phyloP scores from a whole-genome alignment of 2,329 filamentous ascomycete genomes.

The Pseudogymnoascus destructans region DNA sequence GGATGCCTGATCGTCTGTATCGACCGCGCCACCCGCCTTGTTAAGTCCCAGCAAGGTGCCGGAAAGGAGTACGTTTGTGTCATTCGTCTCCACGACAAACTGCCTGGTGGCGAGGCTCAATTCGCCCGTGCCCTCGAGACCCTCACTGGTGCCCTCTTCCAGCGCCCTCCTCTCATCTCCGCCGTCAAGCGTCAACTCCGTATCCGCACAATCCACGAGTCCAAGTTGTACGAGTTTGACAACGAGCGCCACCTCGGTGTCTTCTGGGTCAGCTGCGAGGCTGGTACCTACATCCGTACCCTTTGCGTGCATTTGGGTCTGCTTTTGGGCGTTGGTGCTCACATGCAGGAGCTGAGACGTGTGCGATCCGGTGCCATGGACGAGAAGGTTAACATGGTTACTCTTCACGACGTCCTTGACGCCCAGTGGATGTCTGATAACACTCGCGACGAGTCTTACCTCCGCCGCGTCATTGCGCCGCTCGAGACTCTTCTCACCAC shows the following conservation, averaged over 20 bases:
- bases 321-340: slow-evolving; percentile 67
- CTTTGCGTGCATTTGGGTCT: slow-evolving; percentile 86
- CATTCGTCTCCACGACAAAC: slow-evolving; percentile 86
- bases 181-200: slow-evolving; percentile 97
- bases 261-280: slow-evolving; percentile 99
- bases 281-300: slow-evolving; percentile 96
- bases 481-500: slow-evolving; percentile 82
- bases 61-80: slow-evolving; percentile 99
- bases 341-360: slow-evolving; percentile 96
- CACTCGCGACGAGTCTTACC: slow-evolving; percentile 83
- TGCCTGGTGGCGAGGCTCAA: slow-evolving; percentile 84
- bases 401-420: slow-evolving; percentile 87
- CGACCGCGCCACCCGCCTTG: slow-evolving; percentile 89
- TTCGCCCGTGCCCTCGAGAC: slow-evolving; percentile 91
- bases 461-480: slow-evolving; percentile 81
- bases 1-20: slow-evolving; percentile 91
- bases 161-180: slow-evolving; percentile 91
- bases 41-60: slow-evolving; percentile 97
- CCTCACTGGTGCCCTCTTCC: slow-evolving; percentile 91
- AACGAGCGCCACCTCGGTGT: slow-evolving; percentile 95
- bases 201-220: slow-evolving; percentile 96
- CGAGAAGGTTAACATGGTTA: slow-evolving; percentile 78
- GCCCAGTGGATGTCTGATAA: slow-evolving; percentile 96
- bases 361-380: slow-evolving; percentile 92
- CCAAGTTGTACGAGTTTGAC: slow-evolving; percentile 94